Base-by-base conservation (phyloP, 352 stramenopile species). In the Nothophytophthora sp. region DNA sequence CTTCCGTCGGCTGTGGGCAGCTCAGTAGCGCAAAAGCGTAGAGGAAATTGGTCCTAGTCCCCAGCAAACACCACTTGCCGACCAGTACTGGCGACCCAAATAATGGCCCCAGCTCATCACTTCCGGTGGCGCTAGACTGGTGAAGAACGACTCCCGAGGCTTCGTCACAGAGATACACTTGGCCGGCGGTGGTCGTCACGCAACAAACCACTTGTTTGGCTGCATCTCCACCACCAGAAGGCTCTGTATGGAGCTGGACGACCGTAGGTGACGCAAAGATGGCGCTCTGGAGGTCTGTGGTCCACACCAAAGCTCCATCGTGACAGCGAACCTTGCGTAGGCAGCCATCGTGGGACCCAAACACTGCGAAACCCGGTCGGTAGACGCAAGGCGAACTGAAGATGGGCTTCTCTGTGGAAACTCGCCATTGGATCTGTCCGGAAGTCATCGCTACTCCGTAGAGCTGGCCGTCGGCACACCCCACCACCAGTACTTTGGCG, bases 381-480 rank as follows among this genome's bases (percentile, higher is more conserved):
- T 74, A 86, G 19, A 86, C 40, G 27, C 64, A 76, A 15, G 74
- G 77, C 2, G 74, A 82, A 46, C 72, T 82, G 46, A 88, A 86
- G 39, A 88, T 70, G 6, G 77, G 73, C 27, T 85, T 83, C 0
- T 63, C 34, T 0, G 77, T 86, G 25, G 51, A 6, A 10, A 78
- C 3, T 22, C 55, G 44, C 78, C 78, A 89, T 8, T 30, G 41
- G 13, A 60, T 52, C 0, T 19, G 37, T 1, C 78, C 78, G n/a
- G 29, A 36, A 5, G 15, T 16, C n/a, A 58, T 47, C 4, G 41
- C 35, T 1, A 86, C 13, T 2, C 62, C 73, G 36, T 86, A 87
- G 19, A 89, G 19, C 1, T 53, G 22, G 4, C 73, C 65, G 32
- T 89, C 66, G 1, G 73, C 75, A 39, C 78, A 89, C 8, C 70